A percentile compares a stretch with the other conserved stretches of the same genome.
phyloP scores from a whole-genome alignment of 371 early-diverging fungal species.

The Actinomucor elegans region DNA sequence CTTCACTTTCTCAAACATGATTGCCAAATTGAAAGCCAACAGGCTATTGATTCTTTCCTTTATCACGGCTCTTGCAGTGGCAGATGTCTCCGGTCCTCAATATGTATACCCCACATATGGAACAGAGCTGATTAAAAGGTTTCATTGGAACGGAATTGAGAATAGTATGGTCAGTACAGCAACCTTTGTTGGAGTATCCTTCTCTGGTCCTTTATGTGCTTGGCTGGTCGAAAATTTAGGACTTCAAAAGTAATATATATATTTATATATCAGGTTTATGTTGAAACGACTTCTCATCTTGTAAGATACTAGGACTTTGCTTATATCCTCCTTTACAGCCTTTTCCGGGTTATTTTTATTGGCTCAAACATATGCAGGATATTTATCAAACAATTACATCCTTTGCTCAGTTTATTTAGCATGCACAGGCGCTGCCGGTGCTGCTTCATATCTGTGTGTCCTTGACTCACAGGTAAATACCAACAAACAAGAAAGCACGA shows the following conservation, averaged over 20 bases:
- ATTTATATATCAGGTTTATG: not conserved
- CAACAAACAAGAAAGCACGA: too few relatives aligned
- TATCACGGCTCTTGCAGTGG: conserved; percentile 37
- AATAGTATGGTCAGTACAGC: conserved; percentile 53
- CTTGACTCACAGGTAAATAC: conserved; percentile 45
- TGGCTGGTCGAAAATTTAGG: conserved; percentile 36
- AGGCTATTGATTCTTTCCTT: too few relatives aligned
- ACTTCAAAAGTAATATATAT: conserved; percentile 21
- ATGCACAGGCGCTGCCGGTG: conserved; percentile 37
- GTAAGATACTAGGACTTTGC: conserved; percentile 6
- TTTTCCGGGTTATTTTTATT: conserved; percentile 34
- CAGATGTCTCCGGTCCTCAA: conserved; percentile 48
- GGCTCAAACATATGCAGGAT: conserved; percentile 41
- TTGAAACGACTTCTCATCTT: too few relatives aligned
- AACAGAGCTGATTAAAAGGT: conserved; percentile 34
- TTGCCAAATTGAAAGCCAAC: too few relatives aligned
- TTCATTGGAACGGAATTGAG: conserved; percentile 43
- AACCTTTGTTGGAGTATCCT: conserved; percentile 45
- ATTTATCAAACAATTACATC: conserved; percentile 26
- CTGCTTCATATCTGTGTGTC: conserved; percentile 43
- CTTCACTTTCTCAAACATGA: too few relatives aligned
- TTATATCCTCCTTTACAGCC: conserved; percentile 8
- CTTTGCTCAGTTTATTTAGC: conserved; percentile 42
- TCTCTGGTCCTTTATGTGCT: conserved; percentile 50
- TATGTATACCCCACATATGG: conserved; percentile 48